Evolutionary conservation across 192 early-diverging fungal genomes (phyloP).

Genomic region (Lobulomyces angularis): DNA sequence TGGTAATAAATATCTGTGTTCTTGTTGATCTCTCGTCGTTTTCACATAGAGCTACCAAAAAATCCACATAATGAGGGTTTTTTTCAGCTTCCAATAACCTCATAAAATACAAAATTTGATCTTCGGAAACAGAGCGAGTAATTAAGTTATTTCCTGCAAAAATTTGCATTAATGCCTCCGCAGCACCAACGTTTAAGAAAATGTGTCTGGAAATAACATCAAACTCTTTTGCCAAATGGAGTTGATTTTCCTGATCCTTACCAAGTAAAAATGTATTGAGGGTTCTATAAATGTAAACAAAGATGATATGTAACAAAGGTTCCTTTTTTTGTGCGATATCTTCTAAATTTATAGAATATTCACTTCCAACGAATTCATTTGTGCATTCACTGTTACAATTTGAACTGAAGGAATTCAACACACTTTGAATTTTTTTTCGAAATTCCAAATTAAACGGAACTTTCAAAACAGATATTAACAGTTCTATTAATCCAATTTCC

Average conservation of each 20-base stretch:
- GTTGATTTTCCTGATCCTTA: constrained; percentile 16
- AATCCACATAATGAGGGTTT: constrained; percentile 19
- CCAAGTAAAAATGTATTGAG: constrained; percentile 20
- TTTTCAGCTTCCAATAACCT: constrained; percentile 9
- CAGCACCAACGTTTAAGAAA: constrained; percentile 21
- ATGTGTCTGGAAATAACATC: constrained; percentile 15
- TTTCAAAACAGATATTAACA: constrained; percentile 11
- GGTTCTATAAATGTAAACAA: constrained; percentile 14
- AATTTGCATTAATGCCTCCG: constrained; percentile 23
- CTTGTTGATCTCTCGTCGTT: constrained; percentile 15
- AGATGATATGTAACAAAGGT: constrained; percentile 3
- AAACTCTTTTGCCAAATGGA: constrained; percentile 20
- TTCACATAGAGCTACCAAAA: constrained; percentile 21
- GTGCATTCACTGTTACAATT: too few relatives aligned
- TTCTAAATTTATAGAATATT: not conserved
- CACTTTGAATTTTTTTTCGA: constrained; percentile 4
- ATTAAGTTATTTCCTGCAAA: constrained; percentile 16
- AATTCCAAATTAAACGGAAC: constrained; percentile 11
- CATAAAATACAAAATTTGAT: constrained; percentile 16
- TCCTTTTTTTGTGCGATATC: constrained; percentile 14
- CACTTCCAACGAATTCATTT: too few relatives aligned
- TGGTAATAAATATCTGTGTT: constrained; percentile 12
- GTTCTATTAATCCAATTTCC: constrained; percentile 18
- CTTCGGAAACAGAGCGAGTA: constrained; percentile 10
- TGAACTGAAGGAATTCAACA: too few relatives aligned